Percentiles rank a stretch among this genome's conserved stretches.
Evolutionary conservation across 2,329 filamentous ascomycete genomes (phyloP).

Genomic region (Hypoxylon sp.): DNA sequence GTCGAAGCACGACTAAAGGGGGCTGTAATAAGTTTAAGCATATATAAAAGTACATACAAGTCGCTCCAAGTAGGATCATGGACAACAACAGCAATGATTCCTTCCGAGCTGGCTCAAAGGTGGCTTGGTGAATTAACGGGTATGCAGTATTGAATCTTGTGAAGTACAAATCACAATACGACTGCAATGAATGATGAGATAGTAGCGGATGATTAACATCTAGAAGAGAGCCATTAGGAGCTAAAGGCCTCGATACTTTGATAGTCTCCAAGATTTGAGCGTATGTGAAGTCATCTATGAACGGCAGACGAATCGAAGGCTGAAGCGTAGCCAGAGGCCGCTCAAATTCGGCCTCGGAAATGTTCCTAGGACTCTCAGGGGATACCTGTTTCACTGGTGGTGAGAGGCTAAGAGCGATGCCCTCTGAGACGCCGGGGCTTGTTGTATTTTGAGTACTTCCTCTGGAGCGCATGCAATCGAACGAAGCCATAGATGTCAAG

Average conservation of each 20-base stretch:
- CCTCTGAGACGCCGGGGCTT: slow-evolving; percentile 26
- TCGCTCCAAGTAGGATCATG: slow-evolving; percentile 72
- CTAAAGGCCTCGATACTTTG: slow-evolving; percentile 63
- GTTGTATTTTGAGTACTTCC: slow-evolving; percentile 23
- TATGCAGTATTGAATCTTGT: slow-evolving; percentile 72
- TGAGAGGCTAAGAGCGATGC: slow-evolving; percentile 8
- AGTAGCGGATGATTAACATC: slow-evolving; percentile 66
- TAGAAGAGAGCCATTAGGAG: slow-evolving; percentile 63
- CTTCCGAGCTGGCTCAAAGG: slow-evolving; percentile 65
- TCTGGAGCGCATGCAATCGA: slow-evolving; percentile 24
- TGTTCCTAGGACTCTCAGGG: slow-evolving; percentile 5
- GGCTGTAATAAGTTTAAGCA: background rate
- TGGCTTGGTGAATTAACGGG: slow-evolving; percentile 71
- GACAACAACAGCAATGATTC: slow-evolving; percentile 69
- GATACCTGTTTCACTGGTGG: slow-evolving; percentile 38
- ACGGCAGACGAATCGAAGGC: slow-evolving; percentile 41
- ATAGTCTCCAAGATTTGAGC: slow-evolving; percentile 61
- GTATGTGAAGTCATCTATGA: slow-evolving; percentile 56
- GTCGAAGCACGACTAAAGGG: background rate
- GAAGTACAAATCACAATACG: slow-evolving; percentile 72
- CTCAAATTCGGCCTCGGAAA: slow-evolving; percentile 46
- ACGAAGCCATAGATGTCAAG: slow-evolving; percentile 27
- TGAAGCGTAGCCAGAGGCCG: slow-evolving; percentile 34
- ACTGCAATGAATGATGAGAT: slow-evolving; percentile 65
- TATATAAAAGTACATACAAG: slow-evolving; percentile 55